phyloP scores from a whole-genome alignment of 2,329 filamentous ascomycete species.

The Mycogone perniciosa region DNA sequence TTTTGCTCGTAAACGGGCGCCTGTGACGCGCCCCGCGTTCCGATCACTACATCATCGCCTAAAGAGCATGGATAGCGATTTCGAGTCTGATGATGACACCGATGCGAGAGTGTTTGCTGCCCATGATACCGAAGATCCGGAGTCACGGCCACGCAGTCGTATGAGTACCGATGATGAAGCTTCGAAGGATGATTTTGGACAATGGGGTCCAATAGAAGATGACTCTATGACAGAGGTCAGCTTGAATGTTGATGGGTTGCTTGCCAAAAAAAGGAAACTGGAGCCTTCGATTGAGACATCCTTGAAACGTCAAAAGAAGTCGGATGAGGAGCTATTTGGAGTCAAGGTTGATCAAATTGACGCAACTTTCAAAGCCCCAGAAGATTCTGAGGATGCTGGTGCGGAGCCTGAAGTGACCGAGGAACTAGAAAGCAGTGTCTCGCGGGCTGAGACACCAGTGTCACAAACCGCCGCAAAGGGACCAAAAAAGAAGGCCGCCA shows the following conservation, averaged over 20 bases:
- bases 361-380: constrained; percentile 39
- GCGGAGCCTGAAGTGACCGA: constrained; percentile 41
- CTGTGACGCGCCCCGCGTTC: constrained; percentile 54
- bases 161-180: constrained; percentile 56
- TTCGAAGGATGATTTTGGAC: constrained; percentile 43
- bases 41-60: constrained; percentile 74
- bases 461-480: constrained; percentile 33
- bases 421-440: constrained; percentile 34
- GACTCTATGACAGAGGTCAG: constrained; percentile 68
- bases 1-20: constrained; percentile 57
- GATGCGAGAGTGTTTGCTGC: constrained; percentile 51
- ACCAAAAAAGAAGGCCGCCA: constrained; percentile 51
- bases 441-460: constrained; percentile 42
- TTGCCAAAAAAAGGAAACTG: constrained; percentile 66
- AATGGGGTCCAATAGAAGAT: constrained; percentile 48
- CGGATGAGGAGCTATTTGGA: constrained; percentile 71
- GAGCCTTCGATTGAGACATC: constrained; percentile 58
- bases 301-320: constrained; percentile 75
- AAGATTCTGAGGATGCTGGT: constrained; percentile 45
- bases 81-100: constrained; percentile 82
- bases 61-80: constrained; percentile 56
- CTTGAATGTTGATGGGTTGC: constrained; percentile 54
- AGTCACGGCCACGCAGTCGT: constrained; percentile 74
- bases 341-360: constrained; percentile 51
- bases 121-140: constrained; percentile 77